phyloP scores from a whole-genome alignment of 345 rosid species.

The Pelargonium nanum region DNA sequence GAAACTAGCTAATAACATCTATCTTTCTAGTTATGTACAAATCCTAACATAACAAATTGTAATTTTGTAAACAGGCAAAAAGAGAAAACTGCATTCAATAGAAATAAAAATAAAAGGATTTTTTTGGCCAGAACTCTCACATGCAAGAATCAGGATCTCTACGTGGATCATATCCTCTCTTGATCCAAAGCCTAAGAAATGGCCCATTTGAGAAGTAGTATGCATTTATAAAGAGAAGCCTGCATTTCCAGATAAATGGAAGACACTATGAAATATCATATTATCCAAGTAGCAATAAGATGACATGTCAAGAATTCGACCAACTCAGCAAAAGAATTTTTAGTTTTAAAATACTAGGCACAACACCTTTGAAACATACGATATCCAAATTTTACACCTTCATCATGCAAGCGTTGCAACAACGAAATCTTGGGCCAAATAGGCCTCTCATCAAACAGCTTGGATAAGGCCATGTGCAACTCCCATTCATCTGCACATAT shows the following conservation, averaged over 20 bases:
- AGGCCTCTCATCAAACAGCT: slow-evolving; percentile 78
- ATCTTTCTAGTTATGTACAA: no score
- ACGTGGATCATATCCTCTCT: slow-evolving; percentile 95
- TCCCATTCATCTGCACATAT: slow-evolving; percentile 58
- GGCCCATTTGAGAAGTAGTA: slow-evolving; percentile 93
- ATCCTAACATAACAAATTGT: no score
- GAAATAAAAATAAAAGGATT: not conserved
- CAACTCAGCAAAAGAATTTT: not conserved
- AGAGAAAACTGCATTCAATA: not conserved
- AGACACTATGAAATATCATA: slow-evolving; percentile 5
- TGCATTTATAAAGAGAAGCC: slow-evolving; percentile 72
- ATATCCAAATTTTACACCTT: slow-evolving; percentile 50
- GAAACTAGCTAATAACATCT: no score
- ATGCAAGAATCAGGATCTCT: slow-evolving; percentile 88
- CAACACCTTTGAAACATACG: slow-evolving; percentile 65
- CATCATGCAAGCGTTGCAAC: slow-evolving; percentile 51
- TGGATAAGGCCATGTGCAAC: slow-evolving; percentile 63
- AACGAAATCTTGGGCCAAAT: slow-evolving; percentile 80
- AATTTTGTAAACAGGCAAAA: not conserved
- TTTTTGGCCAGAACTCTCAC: slow-evolving; percentile 35
- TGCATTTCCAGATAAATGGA: slow-evolving; percentile 23
- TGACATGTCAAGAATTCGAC: not conserved
- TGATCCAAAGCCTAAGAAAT: slow-evolving; percentile 85
- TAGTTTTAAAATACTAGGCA: not conserved
- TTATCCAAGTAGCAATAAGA: not conserved